Evolutionary conservation across 2,329 filamentous ascomycete genomes (phyloP), one percentile per base, ranked within the genome.

Genomic region (Pseudomassariella vexata): DNA sequence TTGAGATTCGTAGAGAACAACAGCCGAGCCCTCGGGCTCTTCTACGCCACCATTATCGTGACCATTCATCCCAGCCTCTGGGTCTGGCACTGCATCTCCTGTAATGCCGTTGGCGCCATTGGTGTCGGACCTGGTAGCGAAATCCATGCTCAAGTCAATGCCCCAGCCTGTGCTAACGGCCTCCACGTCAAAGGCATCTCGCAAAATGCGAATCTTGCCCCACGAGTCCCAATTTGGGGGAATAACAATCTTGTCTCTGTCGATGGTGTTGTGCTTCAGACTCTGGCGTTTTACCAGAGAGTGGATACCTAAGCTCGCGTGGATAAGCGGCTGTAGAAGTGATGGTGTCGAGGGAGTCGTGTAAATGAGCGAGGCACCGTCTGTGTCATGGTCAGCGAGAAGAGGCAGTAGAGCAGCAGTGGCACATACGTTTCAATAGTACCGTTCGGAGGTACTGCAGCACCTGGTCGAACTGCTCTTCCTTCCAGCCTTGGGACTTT

Each of bases 181-280:
- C 63, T 98, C 92, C 15, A 94, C 85, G 45, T 96, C 87, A 48
- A 96, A 96, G 0, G 82, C 85, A 52, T 95, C 92, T 33, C 87
- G 78, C 18, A 96, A 68, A 26, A 96, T 87, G 24, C 90, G 76
- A 38, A 98, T 95, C 62, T 96, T 98, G 38, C 88, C 89, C 85
- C 88, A 95, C 0, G 89, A 95, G 59, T 98, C 92, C 92, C 92
- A 98, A 56, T 95, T 95, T 11, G 89, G 84, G 2, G 90, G 90
- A 1, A 98, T 85, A 5, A 95, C 71, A 34, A 98, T 89, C 68
- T 94, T 94, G 57, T 95, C 89, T 38, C 90, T 76, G 61, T 92
- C 92, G 44, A 94, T 92, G 39, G 94, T 85, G 48, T 95, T 94
- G 55, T 89, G 84, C 60, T 87, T 92, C 16, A 94, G 70, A 16